A percentile compares a stretch with the other conserved stretches of the same genome.
These are phyloP conservation scores for Rhizopus stolonifer DNA, from an alignment of 371 early-diverging fungal species.

Conservation along the genomic window DNA sequence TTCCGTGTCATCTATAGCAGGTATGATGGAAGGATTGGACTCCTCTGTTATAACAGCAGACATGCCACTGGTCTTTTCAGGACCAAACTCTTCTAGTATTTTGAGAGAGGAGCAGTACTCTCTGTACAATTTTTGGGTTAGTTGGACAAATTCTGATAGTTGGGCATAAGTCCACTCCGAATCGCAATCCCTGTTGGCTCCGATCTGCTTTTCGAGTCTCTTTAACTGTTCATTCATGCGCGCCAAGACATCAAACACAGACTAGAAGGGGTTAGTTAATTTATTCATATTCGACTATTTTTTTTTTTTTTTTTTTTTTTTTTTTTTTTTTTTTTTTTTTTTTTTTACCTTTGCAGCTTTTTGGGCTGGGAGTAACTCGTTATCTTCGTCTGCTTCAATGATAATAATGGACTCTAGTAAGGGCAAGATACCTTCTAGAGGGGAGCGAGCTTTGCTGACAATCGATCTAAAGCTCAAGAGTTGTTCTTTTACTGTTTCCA, in stretches of 20 bases:
- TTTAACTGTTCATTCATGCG: constrained; percentile 11
- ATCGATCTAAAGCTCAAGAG: constrained; percentile 7
- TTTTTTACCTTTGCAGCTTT: constrained; percentile 37
- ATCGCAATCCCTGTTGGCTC: constrained; percentile 13
- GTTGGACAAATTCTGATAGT: constrained; percentile 16
- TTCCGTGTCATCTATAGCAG: neutral
- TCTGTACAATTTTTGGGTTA: constrained; percentile 11
- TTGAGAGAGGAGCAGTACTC: constrained; percentile 30
- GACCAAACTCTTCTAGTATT: constrained; percentile 42
- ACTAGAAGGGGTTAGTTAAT: too few relatives aligned
- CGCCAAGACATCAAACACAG: constrained; percentile 19
- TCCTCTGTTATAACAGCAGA: neutral
- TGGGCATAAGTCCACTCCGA: constrained; percentile 29
- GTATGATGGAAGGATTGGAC: neutral
- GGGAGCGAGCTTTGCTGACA: constrained; percentile 19
- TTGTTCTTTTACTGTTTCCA: constrained; percentile 16
- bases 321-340: neutral
- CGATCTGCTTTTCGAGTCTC: constrained; percentile 17
- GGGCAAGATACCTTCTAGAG: constrained; percentile 31
- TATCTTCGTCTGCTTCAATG: constrained; percentile 41
- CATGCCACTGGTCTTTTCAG: constrained; percentile 22
- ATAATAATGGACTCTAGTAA: constrained; percentile 42
- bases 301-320: too few relatives aligned
- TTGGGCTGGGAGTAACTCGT: constrained; percentile 45
- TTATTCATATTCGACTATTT: too few relatives aligned